Percentiles rank a stretch among this genome's conserved stretches.
Evolutionary conservation across 1,139 yeast genomes (phyloP).

Genomic region (Saccharomyces hybrid): DNA sequence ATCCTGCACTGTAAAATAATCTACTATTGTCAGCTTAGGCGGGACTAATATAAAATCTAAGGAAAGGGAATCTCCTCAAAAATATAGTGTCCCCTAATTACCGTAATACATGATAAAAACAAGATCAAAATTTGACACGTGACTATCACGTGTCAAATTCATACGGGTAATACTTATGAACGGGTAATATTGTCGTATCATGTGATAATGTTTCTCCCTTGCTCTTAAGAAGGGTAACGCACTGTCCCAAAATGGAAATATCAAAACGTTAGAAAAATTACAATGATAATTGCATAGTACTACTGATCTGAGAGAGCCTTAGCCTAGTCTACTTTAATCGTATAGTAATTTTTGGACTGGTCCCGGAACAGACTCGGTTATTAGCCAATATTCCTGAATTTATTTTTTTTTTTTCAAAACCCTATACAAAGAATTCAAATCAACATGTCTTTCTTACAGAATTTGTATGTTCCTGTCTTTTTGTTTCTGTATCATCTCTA

Average conservation of each 20-base stretch:
- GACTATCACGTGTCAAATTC: background rate
- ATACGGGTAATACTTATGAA: background rate
- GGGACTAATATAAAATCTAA: background rate
- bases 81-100: background rate
- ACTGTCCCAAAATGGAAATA: no score
- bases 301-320: no score
- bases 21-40: background rate
- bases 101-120: background rate
- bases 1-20: background rate
- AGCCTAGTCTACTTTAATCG: no score
- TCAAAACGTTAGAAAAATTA: no score
- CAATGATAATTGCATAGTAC: no score
- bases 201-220: background rate
- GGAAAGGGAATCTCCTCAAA: background rate
- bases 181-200: background rate
- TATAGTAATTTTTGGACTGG: no score
- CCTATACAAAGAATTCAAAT: background rate
- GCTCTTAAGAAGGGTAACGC: background rate
- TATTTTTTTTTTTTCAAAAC: background rate
- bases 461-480: conserved; percentile 20
- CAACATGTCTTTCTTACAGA: conserved; percentile 27
- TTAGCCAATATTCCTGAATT: background rate
- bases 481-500: background rate
- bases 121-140: no score
- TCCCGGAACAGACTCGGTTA: background rate